phyloP scores from a whole-genome alignment of 768 basidiomycete genomes.

The Neoboletus subvelutipes region DNA sequence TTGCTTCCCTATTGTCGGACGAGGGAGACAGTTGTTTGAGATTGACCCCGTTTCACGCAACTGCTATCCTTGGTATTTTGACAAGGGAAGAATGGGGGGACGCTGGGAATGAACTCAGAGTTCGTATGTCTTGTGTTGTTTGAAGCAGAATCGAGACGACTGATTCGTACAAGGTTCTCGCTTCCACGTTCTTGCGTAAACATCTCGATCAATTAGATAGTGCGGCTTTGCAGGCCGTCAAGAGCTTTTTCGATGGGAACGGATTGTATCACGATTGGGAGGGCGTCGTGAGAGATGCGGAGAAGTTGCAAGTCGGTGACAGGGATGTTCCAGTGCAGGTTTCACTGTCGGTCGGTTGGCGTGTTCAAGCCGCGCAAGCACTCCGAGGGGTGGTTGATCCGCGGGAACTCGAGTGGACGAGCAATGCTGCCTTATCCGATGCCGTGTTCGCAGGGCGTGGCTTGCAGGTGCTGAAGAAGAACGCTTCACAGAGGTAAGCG shows the following conservation, averaged over 20 bases:
- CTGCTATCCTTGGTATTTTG: slow-evolving; percentile 39
- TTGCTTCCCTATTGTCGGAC: slow-evolving; percentile 24
- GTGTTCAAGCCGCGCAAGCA: slow-evolving; percentile 27
- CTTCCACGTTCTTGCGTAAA: slow-evolving; percentile 31
- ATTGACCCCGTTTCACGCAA: slow-evolving; percentile 32
- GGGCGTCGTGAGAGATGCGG: slow-evolving; percentile 13
- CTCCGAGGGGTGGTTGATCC: slow-evolving; percentile 44
- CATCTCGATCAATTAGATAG: slow-evolving; percentile 32
- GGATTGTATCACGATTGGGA: slow-evolving; percentile 14
- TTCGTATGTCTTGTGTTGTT: slow-evolving; percentile 23
- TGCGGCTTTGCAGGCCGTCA: slow-evolving; percentile 23
- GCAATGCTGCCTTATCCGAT: slow-evolving; percentile 44
- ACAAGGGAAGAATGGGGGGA: slow-evolving; percentile 41
- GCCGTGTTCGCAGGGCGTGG: slow-evolving; percentile 42
- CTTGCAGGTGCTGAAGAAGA: slow-evolving; percentile 44
- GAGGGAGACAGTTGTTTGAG: slow-evolving; percentile 28
- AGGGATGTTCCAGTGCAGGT: not conserved
- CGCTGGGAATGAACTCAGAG: slow-evolving; percentile 29
- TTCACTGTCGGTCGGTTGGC: slow-evolving; percentile 16
- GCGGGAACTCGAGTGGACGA: slow-evolving; percentile 54
- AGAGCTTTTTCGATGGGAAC: slow-evolving; percentile 20
- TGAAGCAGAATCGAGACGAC: not conserved
- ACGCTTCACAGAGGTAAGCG: slow-evolving; percentile 42
- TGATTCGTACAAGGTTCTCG: slow-evolving; percentile 22
- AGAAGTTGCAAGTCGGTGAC: slow-evolving; percentile 4